Percentiles rank a stretch among this genome's conserved stretches.
Conservation (phyloP, 2,329 filamentous ascomycete genomes). For the Sclerotinia spermophila region DNA sequence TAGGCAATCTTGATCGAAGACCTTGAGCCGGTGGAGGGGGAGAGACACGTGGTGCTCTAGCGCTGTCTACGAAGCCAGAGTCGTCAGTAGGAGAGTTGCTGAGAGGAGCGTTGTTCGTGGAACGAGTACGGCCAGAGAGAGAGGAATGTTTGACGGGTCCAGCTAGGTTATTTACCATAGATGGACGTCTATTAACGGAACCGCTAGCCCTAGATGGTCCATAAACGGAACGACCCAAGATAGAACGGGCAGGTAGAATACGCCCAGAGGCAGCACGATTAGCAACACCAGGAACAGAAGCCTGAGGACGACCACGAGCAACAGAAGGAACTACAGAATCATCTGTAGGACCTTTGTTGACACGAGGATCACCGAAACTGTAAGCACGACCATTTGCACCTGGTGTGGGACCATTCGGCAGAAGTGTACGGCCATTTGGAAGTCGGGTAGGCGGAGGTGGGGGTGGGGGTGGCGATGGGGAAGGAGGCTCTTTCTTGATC, state of each 20-base stretch:
- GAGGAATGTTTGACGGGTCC: too few species aligned
- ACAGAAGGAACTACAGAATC: too few species aligned
- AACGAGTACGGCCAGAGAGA: too few species aligned
- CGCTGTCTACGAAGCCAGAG: background rate
- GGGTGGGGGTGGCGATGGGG: too few species aligned
- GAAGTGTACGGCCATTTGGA: too few species aligned
- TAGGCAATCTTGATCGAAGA: too few species aligned
- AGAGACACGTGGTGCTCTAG: too few species aligned
- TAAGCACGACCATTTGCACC: too few species aligned
- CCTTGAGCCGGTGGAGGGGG: background rate
- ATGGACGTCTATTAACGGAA: background rate
- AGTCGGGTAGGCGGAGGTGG: too few species aligned
- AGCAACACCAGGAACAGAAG: background rate
- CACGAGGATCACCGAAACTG: background rate
- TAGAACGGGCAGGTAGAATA: background rate
- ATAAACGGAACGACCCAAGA: background rate
- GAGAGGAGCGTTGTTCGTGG: background rate
- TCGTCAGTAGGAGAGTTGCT: background rate
- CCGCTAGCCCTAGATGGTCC: background rate
- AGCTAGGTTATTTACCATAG: too few species aligned
- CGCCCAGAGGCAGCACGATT: background rate
- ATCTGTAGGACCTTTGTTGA: background rate
- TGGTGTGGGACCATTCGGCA: too few species aligned
- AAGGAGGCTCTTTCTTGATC: background rate
- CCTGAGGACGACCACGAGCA: background rate